A percentile compares a stretch with the other conserved stretches of the same genome.
Evolutionary conservation across 306 rosid genomes (phyloP).

Genomic region (Gillenia trifoliata): DNA sequence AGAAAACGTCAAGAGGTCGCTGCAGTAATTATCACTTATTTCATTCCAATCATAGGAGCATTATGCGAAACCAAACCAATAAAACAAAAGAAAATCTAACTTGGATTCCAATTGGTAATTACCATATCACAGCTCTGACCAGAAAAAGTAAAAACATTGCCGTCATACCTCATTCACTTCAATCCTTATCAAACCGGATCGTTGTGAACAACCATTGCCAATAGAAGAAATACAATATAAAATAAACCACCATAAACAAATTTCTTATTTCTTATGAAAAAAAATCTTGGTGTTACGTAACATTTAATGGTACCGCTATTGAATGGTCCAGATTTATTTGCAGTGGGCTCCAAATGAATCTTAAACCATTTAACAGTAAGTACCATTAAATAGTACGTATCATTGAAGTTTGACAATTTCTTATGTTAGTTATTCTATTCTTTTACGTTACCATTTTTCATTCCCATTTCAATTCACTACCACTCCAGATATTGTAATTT

Average conservation of each 20-base stretch:
- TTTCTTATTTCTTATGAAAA: not conserved
- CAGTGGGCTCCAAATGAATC: too few relatives aligned
- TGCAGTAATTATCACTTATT: not conserved
- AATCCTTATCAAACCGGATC: slow-evolving; percentile 22
- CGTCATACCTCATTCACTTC: not conserved
- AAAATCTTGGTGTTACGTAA: too few relatives aligned
- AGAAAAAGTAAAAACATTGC: not conserved
- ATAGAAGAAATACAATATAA: not conserved
- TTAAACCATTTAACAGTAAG: too few relatives aligned
- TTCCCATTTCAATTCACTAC: not conserved
- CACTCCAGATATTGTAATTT: not conserved
- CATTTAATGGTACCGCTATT: too few relatives aligned
- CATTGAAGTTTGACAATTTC: too few relatives aligned
- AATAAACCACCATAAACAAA: not conserved
- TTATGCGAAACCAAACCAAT: slow-evolving; percentile 6
- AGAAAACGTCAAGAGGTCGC: not conserved
- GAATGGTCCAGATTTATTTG: too few relatives aligned
- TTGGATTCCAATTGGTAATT: not conserved
- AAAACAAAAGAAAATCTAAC: not conserved
- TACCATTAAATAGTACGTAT: too few relatives aligned
- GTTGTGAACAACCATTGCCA: slow-evolving; percentile 19
- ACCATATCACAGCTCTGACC: not conserved
- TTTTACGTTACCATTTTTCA: not conserved
- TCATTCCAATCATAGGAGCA: slow-evolving; percentile 11
- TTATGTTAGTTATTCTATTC: not conserved